Base-by-base conservation (phyloP, 2,329 filamentous ascomycete genomes). In the Xylaria sp. region DNA sequence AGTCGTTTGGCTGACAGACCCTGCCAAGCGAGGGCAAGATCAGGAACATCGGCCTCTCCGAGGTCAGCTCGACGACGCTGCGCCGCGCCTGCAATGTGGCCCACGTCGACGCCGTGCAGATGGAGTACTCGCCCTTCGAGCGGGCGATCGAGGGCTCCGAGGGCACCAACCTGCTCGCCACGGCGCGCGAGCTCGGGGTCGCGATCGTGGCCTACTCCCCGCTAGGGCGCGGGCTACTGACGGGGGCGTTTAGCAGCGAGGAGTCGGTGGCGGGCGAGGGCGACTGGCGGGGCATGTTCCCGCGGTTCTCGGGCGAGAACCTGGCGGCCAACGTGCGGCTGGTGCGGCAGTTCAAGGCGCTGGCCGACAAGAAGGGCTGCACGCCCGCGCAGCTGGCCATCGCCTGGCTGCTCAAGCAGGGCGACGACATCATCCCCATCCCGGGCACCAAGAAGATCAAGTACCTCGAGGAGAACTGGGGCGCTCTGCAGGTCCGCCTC, bases 41-140 rank as follows among this genome's bases (percentile, higher is more conserved):
- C 57, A 71, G 70, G 24, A 65, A 78, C 57, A 62, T 83, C 2
- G 80, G 80, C 2, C 67, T 83, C 2, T 76, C 70, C 13, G 78
- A 78, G 48, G 69, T 74, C 39, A 74, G 72, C 8, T 68, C 76
- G 1, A 63, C 64, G 0, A 78, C 78, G 0, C 65, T 83, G 1
- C 76, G 79, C 2, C 78, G 79, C 8, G 80, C 80, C 0, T 63
- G 73, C 59, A 71, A 71, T 4, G 70, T 83, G 0, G 71, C 77
- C 46, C 77, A 73, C 2, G 76, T 83, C 51, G 60, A 72, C 1
- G 78, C 77, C 2, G 70, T 79, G 2, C 78, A 83, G 63, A 67
- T 80, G 22, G 80, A 83, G 63, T 83, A 81, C 68, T 76, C 69
- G 6, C 73, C 74, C 0, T 82, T 81, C 56, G 68, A 70, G 2